These are phyloP conservation scores for Penicillium longicatenatum DNA, from an alignment of 495 filamentous ascomycete species.

Conservation along the genomic window DNA sequence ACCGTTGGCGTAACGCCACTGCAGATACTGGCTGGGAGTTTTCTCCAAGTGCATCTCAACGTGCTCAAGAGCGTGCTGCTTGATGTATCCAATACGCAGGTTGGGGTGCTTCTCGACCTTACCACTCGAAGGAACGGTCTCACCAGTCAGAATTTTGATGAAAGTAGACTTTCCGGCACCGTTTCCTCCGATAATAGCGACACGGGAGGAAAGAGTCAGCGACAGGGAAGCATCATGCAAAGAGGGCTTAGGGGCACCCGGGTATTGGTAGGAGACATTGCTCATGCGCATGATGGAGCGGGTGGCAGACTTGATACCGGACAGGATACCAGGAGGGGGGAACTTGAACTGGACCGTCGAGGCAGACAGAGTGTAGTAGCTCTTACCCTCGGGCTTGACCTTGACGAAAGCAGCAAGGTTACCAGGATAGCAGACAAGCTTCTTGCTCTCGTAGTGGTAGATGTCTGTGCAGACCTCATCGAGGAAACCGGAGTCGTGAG, in stretches of 20 bases:
- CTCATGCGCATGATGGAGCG: constrained; percentile 95
- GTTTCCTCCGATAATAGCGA: constrained; percentile 95
- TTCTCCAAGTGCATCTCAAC: constrained; percentile 99
- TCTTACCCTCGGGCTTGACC: constrained; percentile 92
- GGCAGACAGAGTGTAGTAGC: constrained; percentile 95
- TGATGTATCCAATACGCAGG: constrained; percentile 98
- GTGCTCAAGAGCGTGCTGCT: constrained; percentile 98
- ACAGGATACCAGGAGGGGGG: constrained; percentile 89
- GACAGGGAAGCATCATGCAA: constrained; percentile 83
- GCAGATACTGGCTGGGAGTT: constrained; percentile 97
- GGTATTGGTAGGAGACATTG: constrained; percentile 88
- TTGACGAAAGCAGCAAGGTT: constrained; percentile 94
- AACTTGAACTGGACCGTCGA: constrained; percentile 96
- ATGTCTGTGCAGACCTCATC: constrained; percentile 98
- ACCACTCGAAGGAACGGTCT: constrained; percentile 81
- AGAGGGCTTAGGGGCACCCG: constrained; percentile 80
- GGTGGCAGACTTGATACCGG: constrained; percentile 92
- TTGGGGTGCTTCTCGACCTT: constrained; percentile 99
- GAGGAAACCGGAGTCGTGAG: constrained; percentile 96
- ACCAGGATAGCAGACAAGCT: constrained; percentile 90
- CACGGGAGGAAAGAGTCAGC: constrained; percentile 85
- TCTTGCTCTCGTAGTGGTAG: constrained; percentile 99
- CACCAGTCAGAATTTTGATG: constrained; percentile 97
- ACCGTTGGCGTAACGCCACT: constrained; percentile 97
- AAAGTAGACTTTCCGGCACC: constrained; percentile 98